Percentiles rank a stretch among this genome's conserved stretches.
These are phyloP conservation scores for Podospora pseudopauciseta DNA, from an alignment of 495 filamentous ascomycete genomes.

Conservation along the genomic window DNA sequence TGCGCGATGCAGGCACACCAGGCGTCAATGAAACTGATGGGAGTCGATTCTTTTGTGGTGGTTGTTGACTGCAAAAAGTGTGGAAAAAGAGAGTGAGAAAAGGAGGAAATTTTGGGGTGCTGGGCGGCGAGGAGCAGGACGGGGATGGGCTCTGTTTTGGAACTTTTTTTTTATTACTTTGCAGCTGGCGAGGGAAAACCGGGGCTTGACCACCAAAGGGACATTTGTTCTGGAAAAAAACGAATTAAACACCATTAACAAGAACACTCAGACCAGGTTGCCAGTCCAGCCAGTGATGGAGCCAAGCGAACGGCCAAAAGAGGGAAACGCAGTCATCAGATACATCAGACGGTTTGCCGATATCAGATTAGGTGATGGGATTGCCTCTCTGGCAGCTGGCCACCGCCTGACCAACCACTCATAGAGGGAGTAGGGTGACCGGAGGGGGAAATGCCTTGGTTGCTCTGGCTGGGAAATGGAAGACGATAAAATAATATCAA, in stretches of 20 bases:
- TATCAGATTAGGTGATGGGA: conserved; percentile 4
- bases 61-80: conserved; percentile 40
- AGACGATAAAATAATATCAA: background rate
- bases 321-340: conserved; percentile 2
- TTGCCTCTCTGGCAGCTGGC: background rate
- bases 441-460: background rate
- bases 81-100: conserved; percentile 38
- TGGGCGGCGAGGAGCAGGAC: conserved; percentile 33
- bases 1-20: conserved; percentile 29
- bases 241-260: conserved; percentile 44
- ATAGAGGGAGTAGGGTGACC: background rate
- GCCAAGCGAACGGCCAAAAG: conserved; percentile 17
- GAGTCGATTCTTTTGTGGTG: conserved; percentile 36
- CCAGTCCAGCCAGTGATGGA: conserved; percentile 1
- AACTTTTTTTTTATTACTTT: conserved; percentile 34
- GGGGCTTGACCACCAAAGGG: conserved; percentile 40
- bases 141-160: conserved; percentile 47
- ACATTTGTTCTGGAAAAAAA: conserved; percentile 44
- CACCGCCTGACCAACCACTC: background rate
- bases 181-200: conserved; percentile 43
- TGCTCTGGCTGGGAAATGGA: background rate
- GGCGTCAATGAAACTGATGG: conserved; percentile 39
- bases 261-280: background rate
- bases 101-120: conserved; percentile 43
- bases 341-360: background rate